Evolutionary conservation across 345 rosid genomes (phyloP).

Genomic region (Brassica juncea): DNA sequence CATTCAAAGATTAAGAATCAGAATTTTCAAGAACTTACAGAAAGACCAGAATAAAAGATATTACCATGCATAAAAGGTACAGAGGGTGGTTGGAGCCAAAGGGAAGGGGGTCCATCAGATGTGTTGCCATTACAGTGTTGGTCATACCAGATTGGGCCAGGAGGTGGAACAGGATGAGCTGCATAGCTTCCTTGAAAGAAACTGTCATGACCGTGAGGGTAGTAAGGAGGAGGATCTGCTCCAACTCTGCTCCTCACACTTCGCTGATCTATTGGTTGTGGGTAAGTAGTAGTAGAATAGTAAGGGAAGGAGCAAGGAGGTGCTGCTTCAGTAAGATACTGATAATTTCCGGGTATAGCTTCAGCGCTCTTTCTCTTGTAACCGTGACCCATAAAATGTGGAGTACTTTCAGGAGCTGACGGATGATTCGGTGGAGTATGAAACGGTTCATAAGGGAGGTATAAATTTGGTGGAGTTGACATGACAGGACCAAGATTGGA

Average conservation of each 20-base stretch:
- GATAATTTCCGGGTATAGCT: conserved; percentile 51
- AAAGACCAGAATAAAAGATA: conserved; percentile 15
- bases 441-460: conserved; percentile 45
- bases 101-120: conserved; percentile 50
- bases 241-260: conserved; percentile 63
- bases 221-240: conserved; percentile 45
- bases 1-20: conserved; percentile 14
- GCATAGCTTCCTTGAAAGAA: conserved; percentile 57
- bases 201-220: neutral
- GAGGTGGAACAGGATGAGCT: conserved; percentile 55
- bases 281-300: conserved; percentile 27
- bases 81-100: conserved; percentile 60
- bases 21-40: neutral
- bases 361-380: conserved; percentile 73
- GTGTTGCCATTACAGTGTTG: conserved; percentile 45
- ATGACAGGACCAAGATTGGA: conserved; percentile 54
- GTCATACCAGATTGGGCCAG: conserved; percentile 51
- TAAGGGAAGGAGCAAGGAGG: conserved; percentile 49
- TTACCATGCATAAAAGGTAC: conserved; percentile 70
- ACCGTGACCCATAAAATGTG: conserved; percentile 53
- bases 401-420: conserved; percentile 40
- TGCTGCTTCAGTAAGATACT: conserved; percentile 48
- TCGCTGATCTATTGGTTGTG: conserved; percentile 48
- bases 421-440: conserved; percentile 38
- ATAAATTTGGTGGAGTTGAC: conserved; percentile 52